These are phyloP conservation scores for Asclepias syriaca DNA, from an alignment of 257 asterid genomes.

Conservation along the genomic window DNA sequence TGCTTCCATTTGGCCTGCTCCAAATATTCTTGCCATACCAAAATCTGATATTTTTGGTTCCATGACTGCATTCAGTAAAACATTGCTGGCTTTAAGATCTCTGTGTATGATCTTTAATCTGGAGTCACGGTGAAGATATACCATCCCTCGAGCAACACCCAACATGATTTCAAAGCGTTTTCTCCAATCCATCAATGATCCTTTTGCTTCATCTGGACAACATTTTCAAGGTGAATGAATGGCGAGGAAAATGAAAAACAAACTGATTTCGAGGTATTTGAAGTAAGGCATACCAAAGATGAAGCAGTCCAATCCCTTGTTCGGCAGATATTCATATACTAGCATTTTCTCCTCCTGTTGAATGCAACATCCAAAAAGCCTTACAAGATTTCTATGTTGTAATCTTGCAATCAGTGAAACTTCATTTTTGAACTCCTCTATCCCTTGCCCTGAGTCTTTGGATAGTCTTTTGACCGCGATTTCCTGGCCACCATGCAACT, in stretches of 20 bases:
- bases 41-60: constrained; percentile 42
- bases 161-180: constrained; percentile 23
- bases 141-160: constrained; percentile 32
- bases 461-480: constrained; percentile 31
- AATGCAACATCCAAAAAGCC: constrained; percentile 29
- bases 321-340: constrained; percentile 30
- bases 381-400: constrained; percentile 35
- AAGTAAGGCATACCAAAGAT: constrained; percentile 22
- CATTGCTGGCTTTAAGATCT: constrained; percentile 37
- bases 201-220: constrained; percentile 19
- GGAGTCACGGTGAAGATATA: constrained; percentile 34
- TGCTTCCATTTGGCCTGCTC: constrained; percentile 28
- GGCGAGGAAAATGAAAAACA: neutral
- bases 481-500: constrained; percentile 19
- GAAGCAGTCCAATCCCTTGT: constrained; percentile 31
- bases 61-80: constrained; percentile 24
- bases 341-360: constrained; percentile 30
- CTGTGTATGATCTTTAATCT: constrained; percentile 33
- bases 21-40: constrained; percentile 36
- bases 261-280: neutral
- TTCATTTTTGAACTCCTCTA: constrained; percentile 31
- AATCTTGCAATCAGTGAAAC: constrained; percentile 27
- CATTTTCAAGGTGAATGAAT: too few species aligned
- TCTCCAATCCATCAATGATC: constrained; percentile 24
- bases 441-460: constrained; percentile 24